Evolutionary conservation across 2,329 filamentous ascomycete genomes (phyloP).

Genomic region (Didymella exigua): DNA sequence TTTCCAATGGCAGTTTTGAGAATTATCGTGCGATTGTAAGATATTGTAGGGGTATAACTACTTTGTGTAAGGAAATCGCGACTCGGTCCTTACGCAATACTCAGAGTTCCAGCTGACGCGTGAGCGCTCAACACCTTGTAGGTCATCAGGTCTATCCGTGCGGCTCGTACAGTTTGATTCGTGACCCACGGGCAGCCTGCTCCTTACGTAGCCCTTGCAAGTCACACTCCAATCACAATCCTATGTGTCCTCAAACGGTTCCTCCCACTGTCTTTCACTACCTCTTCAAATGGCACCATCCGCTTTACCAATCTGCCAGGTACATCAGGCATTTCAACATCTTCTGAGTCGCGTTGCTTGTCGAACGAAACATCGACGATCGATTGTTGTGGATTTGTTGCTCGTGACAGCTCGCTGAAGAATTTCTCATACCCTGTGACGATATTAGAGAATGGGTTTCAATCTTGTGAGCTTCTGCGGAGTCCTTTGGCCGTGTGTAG

Average conservation of each 20-base stretch:
- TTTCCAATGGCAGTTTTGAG: neutral
- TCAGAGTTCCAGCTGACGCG: neutral
- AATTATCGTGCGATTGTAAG: neutral
- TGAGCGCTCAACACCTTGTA: neutral
- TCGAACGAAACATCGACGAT: constrained; percentile 2
- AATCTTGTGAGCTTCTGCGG: too few relatives aligned
- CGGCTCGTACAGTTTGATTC: too few relatives aligned
- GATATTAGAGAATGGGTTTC: too few relatives aligned
- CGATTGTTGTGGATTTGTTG: too few relatives aligned
- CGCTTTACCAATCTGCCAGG: neutral
- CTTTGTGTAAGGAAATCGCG: too few relatives aligned
- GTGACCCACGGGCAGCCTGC: too few relatives aligned
- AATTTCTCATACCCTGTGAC: too few relatives aligned
- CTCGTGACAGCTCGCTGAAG: too few relatives aligned
- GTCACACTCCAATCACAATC: neutral
- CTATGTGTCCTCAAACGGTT: neutral
- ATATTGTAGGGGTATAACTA: neutral
- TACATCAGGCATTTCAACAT: neutral
- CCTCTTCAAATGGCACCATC: neutral
- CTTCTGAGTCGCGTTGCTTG: neutral
- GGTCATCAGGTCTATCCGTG: neutral
- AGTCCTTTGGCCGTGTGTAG: too few relatives aligned
- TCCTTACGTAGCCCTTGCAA: too few relatives aligned
- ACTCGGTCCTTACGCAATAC: too few relatives aligned
- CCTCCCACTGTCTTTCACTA: neutral